Percentiles rank a stretch among this genome's conserved stretches.
Evolutionary conservation across 352 stramenopile genomes (phyloP).

Genomic region (Lagenidium sp.): DNA sequence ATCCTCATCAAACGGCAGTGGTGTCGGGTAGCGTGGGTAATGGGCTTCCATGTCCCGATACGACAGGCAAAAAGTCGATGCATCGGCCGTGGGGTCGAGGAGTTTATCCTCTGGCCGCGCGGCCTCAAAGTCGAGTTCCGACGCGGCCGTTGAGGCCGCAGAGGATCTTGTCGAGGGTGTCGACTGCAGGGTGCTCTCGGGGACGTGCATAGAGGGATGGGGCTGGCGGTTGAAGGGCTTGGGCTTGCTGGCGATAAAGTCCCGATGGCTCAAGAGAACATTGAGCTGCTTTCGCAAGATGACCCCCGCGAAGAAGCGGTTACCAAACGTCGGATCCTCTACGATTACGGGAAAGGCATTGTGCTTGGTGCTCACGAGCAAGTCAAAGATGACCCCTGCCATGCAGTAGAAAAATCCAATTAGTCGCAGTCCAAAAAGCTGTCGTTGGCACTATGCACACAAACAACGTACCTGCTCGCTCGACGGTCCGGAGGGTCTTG

Average conservation of each 20-base stretch:
- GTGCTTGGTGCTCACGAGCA: conserved; percentile 78
- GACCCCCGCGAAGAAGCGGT: conserved; percentile 70
- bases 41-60: conserved; percentile 77
- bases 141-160: too few relatives aligned
- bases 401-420: too few relatives aligned
- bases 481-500: conserved; percentile 91
- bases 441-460: neutral
- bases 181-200: conserved; percentile 14
- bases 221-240: conserved; percentile 69
- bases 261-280: conserved; percentile 55
- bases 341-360: conserved; percentile 86
- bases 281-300: conserved; percentile 80
- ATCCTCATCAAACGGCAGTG: conserved; percentile 32
- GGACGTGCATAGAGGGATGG: conserved; percentile 30
- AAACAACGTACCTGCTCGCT: conserved; percentile 35
- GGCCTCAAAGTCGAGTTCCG: neutral
- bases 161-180: conserved; percentile 17
- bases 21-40: conserved; percentile 78
- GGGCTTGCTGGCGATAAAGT: conserved; percentile 56
- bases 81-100: conserved; percentile 6
- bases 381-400: conserved; percentile 93
- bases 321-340: conserved; percentile 76
- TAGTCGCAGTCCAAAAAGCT: neutral
- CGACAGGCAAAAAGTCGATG: conserved; percentile 42
- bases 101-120: conserved; percentile 36